Evolutionary conservation across 1,139 yeast species (phyloP), one percentile per base, ranked within the genome.

Genomic region (Nakaseomyces delphensis): DNA sequence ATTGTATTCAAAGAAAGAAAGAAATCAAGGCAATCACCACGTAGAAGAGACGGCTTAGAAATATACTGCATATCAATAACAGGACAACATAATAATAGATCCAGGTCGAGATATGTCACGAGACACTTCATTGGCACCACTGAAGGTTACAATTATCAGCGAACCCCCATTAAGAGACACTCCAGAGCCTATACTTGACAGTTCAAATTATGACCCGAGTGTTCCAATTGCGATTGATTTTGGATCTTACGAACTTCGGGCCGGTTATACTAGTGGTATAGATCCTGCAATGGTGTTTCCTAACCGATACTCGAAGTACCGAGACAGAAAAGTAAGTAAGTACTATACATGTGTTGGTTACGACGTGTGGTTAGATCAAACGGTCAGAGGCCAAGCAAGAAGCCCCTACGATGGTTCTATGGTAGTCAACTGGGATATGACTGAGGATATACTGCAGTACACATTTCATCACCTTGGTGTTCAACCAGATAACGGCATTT

Each of bases 391-490:
- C 21, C 79, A 82, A 40, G 74, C 85, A 38, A 79, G 77, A 54
- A 70, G 84, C 3, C 96, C 96, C 0, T 91, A 75, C 58, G 98
- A 93, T 62, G 96, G 95, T 0, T 75, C 86, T 3, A 66, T 86
- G 52, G 69, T 91, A 29, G 79, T 94, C 23, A 91, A 89, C 60
- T 93, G 98, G 97, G 98, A 93, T 46, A 76, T 81, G 45, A 74
- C 83, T 7, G 98, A 93, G 59, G 74, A 71, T 44, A 74, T 91
- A 43, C 62, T 93, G 44, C 97, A 91, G 59, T 91, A 87, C 57
- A 70, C 91, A 0, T 82, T 91, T 59, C 75, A 79, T 45, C 94
- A 84, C 60, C 58, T 91, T 41, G 81, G 87, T 3, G 94, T 85
- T 2, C 57, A 64, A 32, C 78, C 79, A 0, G 40, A 48, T 16